Evolutionary conservation across 192 early-diverging fungal genomes (phyloP).

Genomic region (Lunasporangiospora selenospora): DNA sequence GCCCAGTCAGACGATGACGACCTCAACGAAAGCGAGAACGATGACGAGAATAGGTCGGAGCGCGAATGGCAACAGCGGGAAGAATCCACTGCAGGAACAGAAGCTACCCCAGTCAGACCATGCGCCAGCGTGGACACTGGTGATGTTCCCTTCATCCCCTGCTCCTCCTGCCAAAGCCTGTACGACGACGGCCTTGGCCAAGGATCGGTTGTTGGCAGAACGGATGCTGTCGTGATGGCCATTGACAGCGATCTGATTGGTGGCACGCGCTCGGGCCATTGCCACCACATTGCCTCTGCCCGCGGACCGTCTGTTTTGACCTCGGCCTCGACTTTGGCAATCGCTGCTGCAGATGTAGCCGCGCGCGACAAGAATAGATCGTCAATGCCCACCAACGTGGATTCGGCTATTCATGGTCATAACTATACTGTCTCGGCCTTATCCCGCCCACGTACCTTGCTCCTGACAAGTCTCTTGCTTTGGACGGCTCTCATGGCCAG

Average conservation of each 20-base stretch:
- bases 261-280: not conserved
- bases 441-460: slow-evolving; percentile 23
- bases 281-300: too few species aligned
- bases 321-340: not conserved
- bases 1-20: too few species aligned
- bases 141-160: slow-evolving; percentile 14
- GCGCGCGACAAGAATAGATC: not conserved
- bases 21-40: too few species aligned
- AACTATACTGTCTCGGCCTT: not conserved
- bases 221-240: not conserved
- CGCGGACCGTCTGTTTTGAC: too few species aligned
- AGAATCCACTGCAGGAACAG: too few species aligned
- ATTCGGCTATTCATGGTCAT: not conserved
- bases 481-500: slow-evolving; percentile 35
- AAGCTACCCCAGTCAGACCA: too few species aligned
- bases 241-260: not conserved
- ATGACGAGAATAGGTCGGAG: too few species aligned
- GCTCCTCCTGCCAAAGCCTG: not conserved
- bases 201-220: not conserved
- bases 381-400: not conserved
- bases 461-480: slow-evolving; percentile 20
- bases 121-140: too few species aligned
- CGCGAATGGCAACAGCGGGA: too few species aligned
- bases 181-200: not conserved
- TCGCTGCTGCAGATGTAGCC: not conserved